Conservation (phyloP, 2,329 filamentous ascomycete species). For the Aureobasidium sp. region DNA sequence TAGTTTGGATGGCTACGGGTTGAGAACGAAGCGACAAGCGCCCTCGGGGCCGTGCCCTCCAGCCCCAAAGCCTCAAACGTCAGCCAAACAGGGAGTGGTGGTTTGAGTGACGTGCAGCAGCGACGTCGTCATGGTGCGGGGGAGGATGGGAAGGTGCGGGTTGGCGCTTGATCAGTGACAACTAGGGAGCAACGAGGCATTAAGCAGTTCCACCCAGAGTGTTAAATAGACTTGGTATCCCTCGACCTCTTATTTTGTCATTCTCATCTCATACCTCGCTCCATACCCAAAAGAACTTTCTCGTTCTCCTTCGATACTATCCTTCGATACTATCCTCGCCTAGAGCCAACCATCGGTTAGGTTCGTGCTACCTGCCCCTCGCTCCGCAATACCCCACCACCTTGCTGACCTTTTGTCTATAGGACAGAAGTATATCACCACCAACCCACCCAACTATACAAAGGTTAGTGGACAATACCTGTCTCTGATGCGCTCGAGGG, state of each 20-base stretch:
- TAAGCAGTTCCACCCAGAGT: not conserved
- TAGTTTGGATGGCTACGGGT: not conserved
- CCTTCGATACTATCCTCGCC: no score
- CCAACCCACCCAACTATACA: not conserved
- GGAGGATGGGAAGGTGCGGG: not conserved
- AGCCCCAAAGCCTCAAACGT: not conserved
- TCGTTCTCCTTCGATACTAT: not conserved
- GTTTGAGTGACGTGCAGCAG: not conserved
- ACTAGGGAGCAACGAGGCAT: not conserved
- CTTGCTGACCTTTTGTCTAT: not conserved
- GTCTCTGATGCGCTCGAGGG: not conserved
- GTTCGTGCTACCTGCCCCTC: slow-evolving; percentile 6
- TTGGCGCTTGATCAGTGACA: not conserved
- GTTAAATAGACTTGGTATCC: slow-evolving; percentile 13
- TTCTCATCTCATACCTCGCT: not conserved
- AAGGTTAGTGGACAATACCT: not conserved
- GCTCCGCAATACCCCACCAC: not conserved
- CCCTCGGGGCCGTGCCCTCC: not conserved
- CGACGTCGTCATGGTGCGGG: slow-evolving; percentile 4
- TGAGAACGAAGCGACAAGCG: not conserved
- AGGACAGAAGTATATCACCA: not conserved
- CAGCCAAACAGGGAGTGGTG: not conserved
- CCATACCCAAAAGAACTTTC: not conserved
- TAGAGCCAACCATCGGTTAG: not conserved
- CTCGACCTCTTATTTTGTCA: not conserved